These are phyloP conservation scores for Boletus sp. DNA, from an alignment of 1,284 basidiomycete genomes.

Conservation along the genomic window DNA sequence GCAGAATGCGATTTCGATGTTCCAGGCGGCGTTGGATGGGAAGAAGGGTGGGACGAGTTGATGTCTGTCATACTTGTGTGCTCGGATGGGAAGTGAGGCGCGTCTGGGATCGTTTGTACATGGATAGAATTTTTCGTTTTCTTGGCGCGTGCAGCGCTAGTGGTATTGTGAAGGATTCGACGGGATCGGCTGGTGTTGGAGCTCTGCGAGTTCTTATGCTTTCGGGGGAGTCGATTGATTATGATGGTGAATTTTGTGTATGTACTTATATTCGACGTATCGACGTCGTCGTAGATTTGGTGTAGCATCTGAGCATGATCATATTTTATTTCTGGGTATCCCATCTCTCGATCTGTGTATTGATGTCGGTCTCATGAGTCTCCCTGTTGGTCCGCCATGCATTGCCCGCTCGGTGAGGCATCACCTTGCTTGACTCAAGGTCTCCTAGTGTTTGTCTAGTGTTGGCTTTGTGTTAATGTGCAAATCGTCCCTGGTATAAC, in stretches of 20 bases:
- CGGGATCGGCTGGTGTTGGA: neutral
- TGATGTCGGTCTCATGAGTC: too few relatives aligned
- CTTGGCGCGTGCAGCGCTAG: neutral
- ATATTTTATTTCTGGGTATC: too few relatives aligned
- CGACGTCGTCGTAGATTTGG: neutral
- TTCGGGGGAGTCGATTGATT: neutral
- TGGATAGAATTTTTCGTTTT: neutral
- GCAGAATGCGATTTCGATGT: constrained; percentile 93
- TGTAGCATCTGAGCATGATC: neutral
- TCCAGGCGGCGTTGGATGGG: constrained; percentile 83
- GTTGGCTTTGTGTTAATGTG: too few relatives aligned
- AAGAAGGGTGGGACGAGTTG: constrained; percentile 42
- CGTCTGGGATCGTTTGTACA: neutral
- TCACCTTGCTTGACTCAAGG: too few relatives aligned
- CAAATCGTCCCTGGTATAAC: too few relatives aligned
- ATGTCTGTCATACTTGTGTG: neutral
- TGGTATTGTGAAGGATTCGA: neutral
- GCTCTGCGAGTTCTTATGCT: neutral
- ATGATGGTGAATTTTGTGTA: neutral
- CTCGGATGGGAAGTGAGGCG: neutral
- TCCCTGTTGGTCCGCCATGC: too few relatives aligned
- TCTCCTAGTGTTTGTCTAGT: too few relatives aligned
- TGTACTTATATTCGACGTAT: neutral
- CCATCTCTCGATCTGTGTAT: too few relatives aligned
- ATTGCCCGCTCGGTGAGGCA: too few relatives aligned